phyloP scores from a whole-genome alignment of 208 protist genomes.

The Hexamita inflata region DNA sequence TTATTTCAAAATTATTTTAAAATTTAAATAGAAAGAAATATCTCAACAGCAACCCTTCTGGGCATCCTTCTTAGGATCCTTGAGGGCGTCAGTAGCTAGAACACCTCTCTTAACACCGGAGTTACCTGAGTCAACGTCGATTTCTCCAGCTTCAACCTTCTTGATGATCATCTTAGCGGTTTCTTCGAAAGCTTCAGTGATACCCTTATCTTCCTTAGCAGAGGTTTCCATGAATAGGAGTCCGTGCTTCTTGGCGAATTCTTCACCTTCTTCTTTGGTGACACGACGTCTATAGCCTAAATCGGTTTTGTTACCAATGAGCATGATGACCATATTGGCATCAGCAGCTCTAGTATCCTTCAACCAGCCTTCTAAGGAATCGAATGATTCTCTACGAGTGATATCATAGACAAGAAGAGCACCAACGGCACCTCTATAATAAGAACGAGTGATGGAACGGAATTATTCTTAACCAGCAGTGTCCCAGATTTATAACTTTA shows the following conservation, averaged over 20 bases:
- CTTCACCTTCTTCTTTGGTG: conserved; percentile 73
- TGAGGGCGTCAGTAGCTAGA: too few species aligned
- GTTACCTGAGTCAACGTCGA: conserved; percentile 9
- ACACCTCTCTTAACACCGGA: conserved; percentile 1
- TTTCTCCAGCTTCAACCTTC: conserved; percentile 9
- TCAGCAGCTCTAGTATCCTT: conserved; percentile 43
- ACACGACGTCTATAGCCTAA: conserved; percentile 65
- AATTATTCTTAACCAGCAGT: conserved; percentile 43
- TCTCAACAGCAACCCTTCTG: too few species aligned
- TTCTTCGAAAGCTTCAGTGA: conserved; percentile 58
- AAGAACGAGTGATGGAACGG: conserved; percentile 37
- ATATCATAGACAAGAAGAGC: conserved; percentile 43
- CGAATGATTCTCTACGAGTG: conserved; percentile 36
- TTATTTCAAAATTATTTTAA: too few species aligned
- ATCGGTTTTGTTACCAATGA: conserved; percentile 98
- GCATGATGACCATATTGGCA: conserved; percentile 85
- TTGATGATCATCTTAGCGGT: conserved; percentile 15
- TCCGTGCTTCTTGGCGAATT: conserved; percentile 76
- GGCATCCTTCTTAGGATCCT: too few species aligned
- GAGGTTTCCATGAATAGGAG: conserved; percentile 91
- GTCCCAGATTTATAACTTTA: conserved; percentile 43
- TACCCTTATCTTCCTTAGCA: conserved; percentile 83
- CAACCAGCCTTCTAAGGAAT: conserved; percentile 34
- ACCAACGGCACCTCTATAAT: conserved; percentile 35
- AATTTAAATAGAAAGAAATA: too few species aligned